phyloP scores from a whole-genome alignment of 2,329 filamentous ascomycete species.

The Leptographium procerum region DNA sequence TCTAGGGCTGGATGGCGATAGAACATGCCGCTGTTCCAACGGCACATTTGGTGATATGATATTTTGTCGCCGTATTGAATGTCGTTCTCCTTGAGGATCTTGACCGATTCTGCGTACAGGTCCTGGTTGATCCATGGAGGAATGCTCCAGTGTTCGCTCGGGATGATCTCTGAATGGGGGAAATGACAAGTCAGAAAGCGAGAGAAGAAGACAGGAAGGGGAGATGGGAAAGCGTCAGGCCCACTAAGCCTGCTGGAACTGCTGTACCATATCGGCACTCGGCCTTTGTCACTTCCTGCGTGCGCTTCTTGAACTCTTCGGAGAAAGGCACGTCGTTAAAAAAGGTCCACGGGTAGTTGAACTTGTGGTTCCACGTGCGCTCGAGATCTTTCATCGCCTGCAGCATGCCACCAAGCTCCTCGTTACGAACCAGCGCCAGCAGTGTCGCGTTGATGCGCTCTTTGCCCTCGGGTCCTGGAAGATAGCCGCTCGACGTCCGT shows the following conservation, averaged over 20 bases:
- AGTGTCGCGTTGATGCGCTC: slow-evolving; percentile 89
- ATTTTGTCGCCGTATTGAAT: slow-evolving; percentile 84
- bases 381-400: slow-evolving; percentile 86
- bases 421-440: slow-evolving; percentile 82
- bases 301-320: slow-evolving; percentile 82
- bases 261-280: slow-evolving; percentile 67
- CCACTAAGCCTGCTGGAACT: too few relatives aligned
- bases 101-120: slow-evolving; percentile 72
- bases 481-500: slow-evolving; percentile 67
- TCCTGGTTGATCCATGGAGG: slow-evolving; percentile 88
- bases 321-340: slow-evolving; percentile 94
- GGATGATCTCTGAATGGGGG: slow-evolving; percentile 58
- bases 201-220: neutral
- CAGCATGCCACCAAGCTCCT: slow-evolving; percentile 74
- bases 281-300: slow-evolving; percentile 73
- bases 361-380: slow-evolving; percentile 93
- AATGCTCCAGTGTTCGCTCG: slow-evolving; percentile 88
- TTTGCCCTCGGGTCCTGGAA: slow-evolving; percentile 60
- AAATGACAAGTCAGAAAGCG: neutral
- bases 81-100: slow-evolving; percentile 68
- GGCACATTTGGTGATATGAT: slow-evolving; percentile 98
- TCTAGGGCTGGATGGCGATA: slow-evolving; percentile 87
- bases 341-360: slow-evolving; percentile 99
- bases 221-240: neutral
- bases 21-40: slow-evolving; percentile 97